phyloP scores from a whole-genome alignment of 257 asterid genomes.

The Primulina eburnea region DNA sequence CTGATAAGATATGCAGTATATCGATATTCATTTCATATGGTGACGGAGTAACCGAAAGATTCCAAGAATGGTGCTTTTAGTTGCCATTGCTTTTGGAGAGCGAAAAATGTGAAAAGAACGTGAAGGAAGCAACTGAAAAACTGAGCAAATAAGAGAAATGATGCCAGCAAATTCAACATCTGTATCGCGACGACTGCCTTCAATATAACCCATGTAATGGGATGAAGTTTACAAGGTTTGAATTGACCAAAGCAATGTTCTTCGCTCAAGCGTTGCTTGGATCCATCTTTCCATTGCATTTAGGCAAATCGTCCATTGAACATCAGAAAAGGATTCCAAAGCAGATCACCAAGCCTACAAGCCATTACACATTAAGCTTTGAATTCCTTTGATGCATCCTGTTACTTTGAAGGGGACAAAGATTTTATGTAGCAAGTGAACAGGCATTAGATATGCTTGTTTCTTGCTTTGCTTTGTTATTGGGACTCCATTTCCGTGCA shows the following conservation, averaged over 20 bases:
- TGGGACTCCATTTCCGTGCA: neutral
- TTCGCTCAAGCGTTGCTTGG: neutral
- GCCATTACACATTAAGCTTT: neutral
- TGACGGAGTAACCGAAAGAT: neutral
- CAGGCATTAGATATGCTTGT: neutral
- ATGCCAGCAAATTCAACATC: too few species aligned
- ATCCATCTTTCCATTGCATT: neutral
- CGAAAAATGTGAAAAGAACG: neutral
- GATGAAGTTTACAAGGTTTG: neutral
- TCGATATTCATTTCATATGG: neutral
- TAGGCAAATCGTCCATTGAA: neutral
- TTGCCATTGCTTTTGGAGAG: neutral
- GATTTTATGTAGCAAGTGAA: neutral
- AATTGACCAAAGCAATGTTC: neutral
- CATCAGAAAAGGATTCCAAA: neutral
- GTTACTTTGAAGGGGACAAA: neutral
- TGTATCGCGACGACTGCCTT: neutral
- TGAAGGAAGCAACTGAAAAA: neutral
- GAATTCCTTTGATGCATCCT: neutral
- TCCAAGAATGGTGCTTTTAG: neutral
- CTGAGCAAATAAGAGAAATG: neutral
- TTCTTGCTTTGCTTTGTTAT: too few species aligned
- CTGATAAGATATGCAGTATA: neutral
- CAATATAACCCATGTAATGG: neutral
- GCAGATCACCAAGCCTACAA: neutral